Percentiles rank a stretch among this genome's conserved stretches.
These are phyloP conservation scores for Neurospora crassa DNA, from an alignment of 2,329 filamentous ascomycete species.

Conservation along the genomic window DNA sequence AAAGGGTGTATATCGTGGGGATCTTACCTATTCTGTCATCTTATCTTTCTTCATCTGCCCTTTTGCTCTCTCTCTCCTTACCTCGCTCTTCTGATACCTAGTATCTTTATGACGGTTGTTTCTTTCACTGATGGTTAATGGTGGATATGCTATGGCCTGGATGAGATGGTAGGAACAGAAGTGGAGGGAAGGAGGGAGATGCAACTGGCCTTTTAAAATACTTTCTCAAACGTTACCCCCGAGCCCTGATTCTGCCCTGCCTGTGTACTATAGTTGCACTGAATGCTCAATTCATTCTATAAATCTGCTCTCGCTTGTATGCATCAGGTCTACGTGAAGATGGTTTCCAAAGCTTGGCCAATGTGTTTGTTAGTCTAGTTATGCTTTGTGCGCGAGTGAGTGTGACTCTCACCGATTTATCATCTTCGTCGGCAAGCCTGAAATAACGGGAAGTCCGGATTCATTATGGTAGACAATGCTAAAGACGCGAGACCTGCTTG, in stretches of 20 bases:
- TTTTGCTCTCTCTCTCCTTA: constrained; percentile 4
- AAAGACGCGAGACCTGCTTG: background rate
- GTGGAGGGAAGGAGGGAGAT: constrained; percentile 4
- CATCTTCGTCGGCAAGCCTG: background rate
- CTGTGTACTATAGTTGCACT: constrained; percentile 6
- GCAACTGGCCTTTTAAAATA: background rate
- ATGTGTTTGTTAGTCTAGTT: background rate
- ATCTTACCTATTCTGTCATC: constrained; percentile 22
- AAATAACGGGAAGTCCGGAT: background rate
- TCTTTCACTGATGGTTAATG: constrained; percentile 17
- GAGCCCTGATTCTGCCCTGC: constrained; percentile 3
- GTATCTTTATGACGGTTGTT: constrained; percentile 4
- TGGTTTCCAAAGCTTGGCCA: background rate
- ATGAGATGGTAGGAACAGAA: constrained; percentile 3
- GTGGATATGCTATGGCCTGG: constrained; percentile 10
- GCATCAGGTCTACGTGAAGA: background rate
- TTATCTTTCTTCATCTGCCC: constrained; percentile 17
- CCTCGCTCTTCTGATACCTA: background rate
- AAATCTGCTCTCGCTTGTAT: background rate
- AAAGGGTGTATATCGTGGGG: constrained; percentile 17
- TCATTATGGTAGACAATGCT: background rate
- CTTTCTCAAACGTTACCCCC: background rate
- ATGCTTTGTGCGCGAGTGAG: background rate
- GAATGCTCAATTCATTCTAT: constrained; percentile 5
- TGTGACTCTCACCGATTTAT: background rate